Evolutionary conservation across 2,329 filamentous ascomycete genomes (phyloP).

Genomic region (Balansia obtecta): DNA sequence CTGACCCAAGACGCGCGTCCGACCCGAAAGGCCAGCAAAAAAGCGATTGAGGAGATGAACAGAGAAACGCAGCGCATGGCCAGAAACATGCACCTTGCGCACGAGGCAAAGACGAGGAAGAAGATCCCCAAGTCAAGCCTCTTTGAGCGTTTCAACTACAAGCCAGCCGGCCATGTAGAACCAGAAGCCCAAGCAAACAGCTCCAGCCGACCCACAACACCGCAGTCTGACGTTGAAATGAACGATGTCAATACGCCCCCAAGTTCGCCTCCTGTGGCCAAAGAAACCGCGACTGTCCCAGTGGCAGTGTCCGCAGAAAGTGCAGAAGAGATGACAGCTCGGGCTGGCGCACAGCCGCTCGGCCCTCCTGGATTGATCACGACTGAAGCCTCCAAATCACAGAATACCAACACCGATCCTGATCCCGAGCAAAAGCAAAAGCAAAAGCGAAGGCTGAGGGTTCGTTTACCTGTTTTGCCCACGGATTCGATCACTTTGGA

Average conservation of each 20-base stretch:
- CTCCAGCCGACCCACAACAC: slow-evolving; percentile 43
- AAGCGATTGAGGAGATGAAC: slow-evolving; percentile 87
- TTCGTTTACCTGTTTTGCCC: slow-evolving; percentile 32
- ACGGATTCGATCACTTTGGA: slow-evolving; percentile 28
- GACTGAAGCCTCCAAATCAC: slow-evolving; percentile 46
- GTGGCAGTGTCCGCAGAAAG: not conserved
- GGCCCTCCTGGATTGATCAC: slow-evolving; percentile 7
- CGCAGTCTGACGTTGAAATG: slow-evolving; percentile 40
- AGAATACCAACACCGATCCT: slow-evolving; percentile 29
- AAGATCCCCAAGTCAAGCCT: slow-evolving; percentile 76
- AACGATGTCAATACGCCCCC: slow-evolving; percentile 51
- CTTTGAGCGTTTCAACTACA: slow-evolving; percentile 74
- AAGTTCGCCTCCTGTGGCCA: slow-evolving; percentile 47
- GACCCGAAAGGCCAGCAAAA: slow-evolving; percentile 81
- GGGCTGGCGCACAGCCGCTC: not conserved
- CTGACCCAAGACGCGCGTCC: slow-evolving; percentile 60
- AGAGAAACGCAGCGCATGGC: slow-evolving; percentile 86
- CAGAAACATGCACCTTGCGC: slow-evolving; percentile 79
- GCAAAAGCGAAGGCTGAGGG: slow-evolving; percentile 35
- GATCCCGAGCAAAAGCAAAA: slow-evolving; percentile 12
- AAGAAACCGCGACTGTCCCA: slow-evolving; percentile 15
- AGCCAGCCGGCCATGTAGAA: slow-evolving; percentile 23
- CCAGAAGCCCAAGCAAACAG: slow-evolving; percentile 21
- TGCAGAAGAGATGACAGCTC: not conserved
- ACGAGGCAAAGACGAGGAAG: slow-evolving; percentile 83